These are phyloP conservation scores for Hanseniaspora guilliermondii DNA, from an alignment of 805 yeast genomes.

Conservation along the genomic window DNA sequence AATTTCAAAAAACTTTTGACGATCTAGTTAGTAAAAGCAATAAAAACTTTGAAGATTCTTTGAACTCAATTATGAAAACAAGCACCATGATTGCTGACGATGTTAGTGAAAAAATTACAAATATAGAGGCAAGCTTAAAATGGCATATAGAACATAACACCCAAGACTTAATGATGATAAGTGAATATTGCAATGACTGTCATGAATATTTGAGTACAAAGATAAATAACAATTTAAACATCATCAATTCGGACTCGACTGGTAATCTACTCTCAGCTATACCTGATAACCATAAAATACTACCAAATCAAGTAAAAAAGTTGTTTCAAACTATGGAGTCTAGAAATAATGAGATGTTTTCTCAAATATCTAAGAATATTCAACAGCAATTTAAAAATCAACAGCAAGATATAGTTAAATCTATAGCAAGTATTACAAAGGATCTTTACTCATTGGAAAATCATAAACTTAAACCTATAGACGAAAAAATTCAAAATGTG, in stretches of 20 bases:
- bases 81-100: constrained; percentile 6
- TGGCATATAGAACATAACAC: constrained; percentile 20
- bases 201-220: constrained; percentile 24
- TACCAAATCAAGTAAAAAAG: constrained; percentile 21
- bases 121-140: constrained; percentile 17
- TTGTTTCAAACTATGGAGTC: constrained; percentile 21
- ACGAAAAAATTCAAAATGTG: constrained; percentile 24
- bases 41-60: neutral
- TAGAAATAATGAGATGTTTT: constrained; percentile 20
- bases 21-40: constrained; percentile 2
- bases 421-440: constrained; percentile 22
- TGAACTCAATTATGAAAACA: neutral
- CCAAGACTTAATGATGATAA: constrained; percentile 23
- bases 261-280: constrained; percentile 10
- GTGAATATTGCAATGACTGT: constrained; percentile 25
- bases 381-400: constrained; percentile 20
- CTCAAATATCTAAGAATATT: constrained; percentile 19
- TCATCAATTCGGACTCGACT: constrained; percentile 18
- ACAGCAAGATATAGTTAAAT: constrained; percentile 21
- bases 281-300: constrained; percentile 14
- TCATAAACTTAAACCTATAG: constrained; percentile 23
- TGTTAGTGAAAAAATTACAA: constrained; percentile 16
- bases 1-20: constrained; percentile 7
- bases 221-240: constrained; percentile 20
- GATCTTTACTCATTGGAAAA: constrained; percentile 25